These are phyloP conservation scores for Catunica adiposa DNA, from an alignment of 2,329 filamentous ascomycete species.

Conservation along the genomic window DNA sequence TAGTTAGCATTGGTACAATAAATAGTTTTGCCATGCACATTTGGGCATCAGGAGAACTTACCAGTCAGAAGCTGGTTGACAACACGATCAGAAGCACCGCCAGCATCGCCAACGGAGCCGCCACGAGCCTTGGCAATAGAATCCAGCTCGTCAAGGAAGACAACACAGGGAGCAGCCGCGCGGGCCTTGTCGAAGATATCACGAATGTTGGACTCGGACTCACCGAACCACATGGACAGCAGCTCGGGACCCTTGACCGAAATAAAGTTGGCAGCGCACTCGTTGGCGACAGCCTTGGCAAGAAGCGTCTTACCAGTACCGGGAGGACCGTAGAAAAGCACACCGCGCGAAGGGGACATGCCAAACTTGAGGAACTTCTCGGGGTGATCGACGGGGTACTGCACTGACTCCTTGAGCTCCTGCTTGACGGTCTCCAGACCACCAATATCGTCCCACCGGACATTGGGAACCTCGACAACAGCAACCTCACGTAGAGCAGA, in stretches of 20 bases:
- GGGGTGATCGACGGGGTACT: constrained; percentile 97
- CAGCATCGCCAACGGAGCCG: constrained; percentile 87
- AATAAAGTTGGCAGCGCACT: constrained; percentile 98
- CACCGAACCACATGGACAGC: constrained; percentile 99
- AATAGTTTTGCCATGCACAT: too few relatives aligned
- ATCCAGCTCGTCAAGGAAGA: constrained; percentile 96
- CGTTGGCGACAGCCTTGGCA: constrained; percentile 97
- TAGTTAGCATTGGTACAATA: too few relatives aligned
- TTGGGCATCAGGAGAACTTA: too few relatives aligned
- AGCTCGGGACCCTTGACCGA: constrained; percentile 97
- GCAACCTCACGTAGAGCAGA: constrained; percentile 97
- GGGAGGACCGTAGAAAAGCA: constrained; percentile 94
- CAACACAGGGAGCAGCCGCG: constrained; percentile 91
- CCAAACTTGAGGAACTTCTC: constrained; percentile 99
- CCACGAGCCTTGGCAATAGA: constrained; percentile 99
- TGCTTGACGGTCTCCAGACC: constrained; percentile 97
- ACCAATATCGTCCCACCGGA: constrained; percentile 99
- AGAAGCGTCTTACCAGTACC: constrained; percentile 99
- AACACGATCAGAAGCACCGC: constrained; percentile 96
- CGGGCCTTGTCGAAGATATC: constrained; percentile 99
- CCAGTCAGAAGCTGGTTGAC: constrained; percentile 98
- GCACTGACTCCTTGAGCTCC: constrained; percentile 95
- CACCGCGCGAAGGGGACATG: constrained; percentile 92
- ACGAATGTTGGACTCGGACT: constrained; percentile 98
- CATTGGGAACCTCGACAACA: constrained; percentile 97